These are phyloP conservation scores for Tolypocladium guangdongense DNA, from an alignment of 2,329 filamentous ascomycete genomes.

Conservation along the genomic window DNA sequence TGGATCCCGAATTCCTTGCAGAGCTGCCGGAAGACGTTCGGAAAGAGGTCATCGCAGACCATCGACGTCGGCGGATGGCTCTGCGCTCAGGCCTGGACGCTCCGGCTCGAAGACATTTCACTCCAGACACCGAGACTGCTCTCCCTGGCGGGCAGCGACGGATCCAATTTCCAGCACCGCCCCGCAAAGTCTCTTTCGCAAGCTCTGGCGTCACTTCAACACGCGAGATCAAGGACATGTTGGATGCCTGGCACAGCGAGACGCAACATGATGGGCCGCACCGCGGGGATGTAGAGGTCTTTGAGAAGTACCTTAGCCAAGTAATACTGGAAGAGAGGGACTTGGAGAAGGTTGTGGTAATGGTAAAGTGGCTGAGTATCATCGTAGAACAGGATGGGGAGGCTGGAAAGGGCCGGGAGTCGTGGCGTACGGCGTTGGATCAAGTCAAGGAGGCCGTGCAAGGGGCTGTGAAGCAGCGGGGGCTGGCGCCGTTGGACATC, in stretches of 20 bases:
- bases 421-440: constrained; percentile 35
- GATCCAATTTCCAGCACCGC: constrained; percentile 35
- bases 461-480: constrained; percentile 42
- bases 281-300: constrained; percentile 61
- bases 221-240: constrained; percentile 58
- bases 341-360: constrained; percentile 58
- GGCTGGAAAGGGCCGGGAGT: constrained; percentile 23
- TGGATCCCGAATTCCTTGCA: constrained; percentile 65
- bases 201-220: constrained; percentile 28
- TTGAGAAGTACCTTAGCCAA: constrained; percentile 59
- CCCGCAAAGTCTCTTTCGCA: constrained; percentile 35
- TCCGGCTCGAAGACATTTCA: constrained; percentile 13
- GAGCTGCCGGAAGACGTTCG: constrained; percentile 76
- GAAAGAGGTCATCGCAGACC: constrained; percentile 66
- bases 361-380: constrained; percentile 58
- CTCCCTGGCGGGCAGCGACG: constrained; percentile 26
- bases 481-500: constrained; percentile 40
- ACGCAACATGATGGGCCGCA: constrained; percentile 70
- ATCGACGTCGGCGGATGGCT: constrained; percentile 44
- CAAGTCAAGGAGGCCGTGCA: constrained; percentile 41
- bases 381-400: constrained; percentile 38
- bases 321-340: constrained; percentile 71
- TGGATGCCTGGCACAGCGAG: constrained; percentile 64
- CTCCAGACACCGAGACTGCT: constrained; percentile 11
- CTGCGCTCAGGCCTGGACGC: constrained; percentile 40